Evolutionary conservation across 1,139 yeast genomes (phyloP), one percentile per base, ranked within the genome.

Genomic region (Kluyveromyces marxianus): DNA sequence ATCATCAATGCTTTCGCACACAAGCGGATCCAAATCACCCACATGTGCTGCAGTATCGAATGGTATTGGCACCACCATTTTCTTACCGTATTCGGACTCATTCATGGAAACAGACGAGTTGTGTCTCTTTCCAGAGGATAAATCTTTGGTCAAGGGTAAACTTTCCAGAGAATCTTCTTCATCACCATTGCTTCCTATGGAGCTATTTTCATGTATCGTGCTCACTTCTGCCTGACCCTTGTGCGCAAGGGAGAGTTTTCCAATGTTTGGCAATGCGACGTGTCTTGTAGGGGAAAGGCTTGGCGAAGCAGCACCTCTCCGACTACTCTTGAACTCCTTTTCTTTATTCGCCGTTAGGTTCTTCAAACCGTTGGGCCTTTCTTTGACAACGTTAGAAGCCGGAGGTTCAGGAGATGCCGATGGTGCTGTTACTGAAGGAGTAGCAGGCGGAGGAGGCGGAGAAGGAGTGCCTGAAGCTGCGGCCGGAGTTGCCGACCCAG

Each of bases 271-370:
- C 34, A 47, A n/a, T 7, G 35, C 27, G 10, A 35, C 34, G 26
- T 49, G 50, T 30, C 42, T 45, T 5, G 34, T 37, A 10, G 35
- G 50, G 8, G 39, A 41, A 35, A 29, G 25, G 32, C 14, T 41
- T 36, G 37, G 42, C 24, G 41, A 37, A 10, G 39, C 37, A 7
- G 41, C 47, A 8, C 44, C 50, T 33, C 44, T 35, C 29, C 50
- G 41, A 26, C 41, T 39, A 10, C 38, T 39, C 21, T 37, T 44
- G 25, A 47, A 47, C 42, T 47, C 48, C 28, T 36, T 29, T 30
- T 47, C 50, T 31, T 47, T 47, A 29, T 42, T 45, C 21, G 44
- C 41, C 5, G 50, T 41, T 27, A 47, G 33, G 30, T 39, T 44
- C 30, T 44, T 47, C 29, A 47, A 38, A 24, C 40, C 44, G 28